Evolutionary conservation across 257 asterid species (phyloP).

Genomic region (Phtheirospermum japonicum): DNA sequence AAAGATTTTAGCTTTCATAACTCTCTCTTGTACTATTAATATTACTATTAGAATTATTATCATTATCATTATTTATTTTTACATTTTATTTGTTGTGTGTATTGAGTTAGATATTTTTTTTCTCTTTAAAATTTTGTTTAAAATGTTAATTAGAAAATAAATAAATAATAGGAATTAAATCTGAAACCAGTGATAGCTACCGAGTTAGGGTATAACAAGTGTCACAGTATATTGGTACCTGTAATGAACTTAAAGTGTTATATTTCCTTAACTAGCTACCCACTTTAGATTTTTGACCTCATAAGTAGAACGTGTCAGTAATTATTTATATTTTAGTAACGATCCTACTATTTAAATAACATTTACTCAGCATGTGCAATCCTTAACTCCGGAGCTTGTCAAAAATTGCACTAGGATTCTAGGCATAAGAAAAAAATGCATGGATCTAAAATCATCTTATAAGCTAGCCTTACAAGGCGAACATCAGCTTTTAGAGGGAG

Average conservation of each 20-base stretch:
- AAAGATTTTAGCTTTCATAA: neutral
- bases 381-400: conserved; percentile 75
- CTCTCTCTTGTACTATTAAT: neutral
- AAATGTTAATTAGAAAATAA: conserved; percentile 9
- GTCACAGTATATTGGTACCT: too few relatives aligned
- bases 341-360: conserved; percentile 15
- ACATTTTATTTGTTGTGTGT: neutral
- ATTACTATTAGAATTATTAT: too few relatives aligned
- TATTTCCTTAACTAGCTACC: conserved; percentile 1
- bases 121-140: neutral
- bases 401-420: conserved; percentile 70
- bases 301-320: neutral
- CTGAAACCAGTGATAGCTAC: neutral
- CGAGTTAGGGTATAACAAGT: too few relatives aligned
- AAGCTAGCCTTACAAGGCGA: conserved; percentile 35
- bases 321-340: conserved; percentile 9
- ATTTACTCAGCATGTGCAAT: conserved; percentile 23
- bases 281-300: neutral
- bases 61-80: too few relatives aligned
- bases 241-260: too few relatives aligned
- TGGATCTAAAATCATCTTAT: conserved; percentile 39
- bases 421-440: conserved; percentile 76
- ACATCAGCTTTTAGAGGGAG: conserved; percentile 38
- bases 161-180: neutral
- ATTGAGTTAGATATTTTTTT: neutral